These are phyloP conservation scores for Lepidium aucheri DNA, from an alignment of 345 rosid genomes.

Conservation along the genomic window DNA sequence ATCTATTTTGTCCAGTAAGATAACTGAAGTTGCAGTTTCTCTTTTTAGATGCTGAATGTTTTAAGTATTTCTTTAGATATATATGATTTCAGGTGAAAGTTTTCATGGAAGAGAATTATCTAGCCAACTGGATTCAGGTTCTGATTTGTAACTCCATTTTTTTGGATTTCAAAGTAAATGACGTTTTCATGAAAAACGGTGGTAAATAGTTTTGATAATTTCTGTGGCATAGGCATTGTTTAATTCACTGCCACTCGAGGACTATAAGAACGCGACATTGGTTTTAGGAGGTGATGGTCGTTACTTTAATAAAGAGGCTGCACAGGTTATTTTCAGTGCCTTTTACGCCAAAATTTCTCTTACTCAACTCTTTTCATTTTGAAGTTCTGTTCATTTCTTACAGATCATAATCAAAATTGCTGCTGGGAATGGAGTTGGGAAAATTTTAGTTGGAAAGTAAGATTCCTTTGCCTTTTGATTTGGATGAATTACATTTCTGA, in stretches of 20 bases:
- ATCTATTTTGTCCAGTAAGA: too few species aligned
- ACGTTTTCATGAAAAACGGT: neutral
- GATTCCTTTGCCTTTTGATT: conserved; percentile 16
- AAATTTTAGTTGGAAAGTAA: conserved; percentile 80
- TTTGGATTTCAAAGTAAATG: neutral
- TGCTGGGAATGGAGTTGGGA: conserved; percentile 85
- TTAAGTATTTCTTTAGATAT: neutral
- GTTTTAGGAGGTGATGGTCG: conserved; percentile 96
- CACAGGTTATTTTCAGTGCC: conserved; percentile 47
- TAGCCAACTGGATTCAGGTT: conserved; percentile 97
- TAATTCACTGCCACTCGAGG: conserved; percentile 71
- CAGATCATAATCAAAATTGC: conserved; percentile 93
- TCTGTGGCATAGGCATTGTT: conserved; percentile 70
- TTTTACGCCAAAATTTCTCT: neutral
- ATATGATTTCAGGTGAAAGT: conserved; percentile 56
- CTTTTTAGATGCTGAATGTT: neutral
- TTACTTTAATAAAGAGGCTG: conserved; percentile 76
- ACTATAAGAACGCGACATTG: conserved; percentile 64
- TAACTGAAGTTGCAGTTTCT: neutral
- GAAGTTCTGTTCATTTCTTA: conserved; percentile 14
- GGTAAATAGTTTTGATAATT: neutral
- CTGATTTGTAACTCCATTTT: neutral
- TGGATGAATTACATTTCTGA: neutral
- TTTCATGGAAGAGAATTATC: conserved; percentile 79
- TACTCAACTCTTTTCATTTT: neutral